phyloP scores from a whole-genome alignment of 2,329 filamentous ascomycete species.

The Colletotrichum eleusines region DNA sequence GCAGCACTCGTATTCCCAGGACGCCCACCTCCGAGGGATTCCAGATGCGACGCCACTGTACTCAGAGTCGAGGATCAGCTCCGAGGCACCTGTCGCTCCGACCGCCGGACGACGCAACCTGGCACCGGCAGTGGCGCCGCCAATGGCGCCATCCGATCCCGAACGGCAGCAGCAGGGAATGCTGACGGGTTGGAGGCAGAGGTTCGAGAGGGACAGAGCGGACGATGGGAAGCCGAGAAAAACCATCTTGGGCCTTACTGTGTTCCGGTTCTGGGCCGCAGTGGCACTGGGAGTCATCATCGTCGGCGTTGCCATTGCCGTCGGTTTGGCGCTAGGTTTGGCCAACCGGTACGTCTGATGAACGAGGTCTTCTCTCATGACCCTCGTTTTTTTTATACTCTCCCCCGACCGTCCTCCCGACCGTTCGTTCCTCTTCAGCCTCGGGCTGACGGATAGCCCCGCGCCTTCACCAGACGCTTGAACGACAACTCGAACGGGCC shows the following conservation, averaged over 20 bases:
- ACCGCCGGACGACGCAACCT: constrained; percentile 17
- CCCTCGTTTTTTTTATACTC: constrained; percentile 13
- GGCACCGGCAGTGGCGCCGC: constrained; percentile 21
- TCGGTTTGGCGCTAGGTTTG: constrained; percentile 38
- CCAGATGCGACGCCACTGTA: constrained; percentile 28
- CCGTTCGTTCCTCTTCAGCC: constrained; percentile 26
- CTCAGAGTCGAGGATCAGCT: constrained; percentile 25
- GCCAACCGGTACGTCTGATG: constrained; percentile 40
- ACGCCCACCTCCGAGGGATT: constrained; percentile 16
- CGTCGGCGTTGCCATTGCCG: constrained; percentile 37
- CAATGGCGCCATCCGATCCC: constrained; percentile 10
- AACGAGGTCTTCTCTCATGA: constrained; percentile 17
- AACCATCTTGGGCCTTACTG: constrained; percentile 37
- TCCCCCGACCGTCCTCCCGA: constrained; percentile 6
- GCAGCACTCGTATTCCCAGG: constrained; percentile 25
- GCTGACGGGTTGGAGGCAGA: constrained; percentile 25
- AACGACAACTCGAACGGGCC: neutral
- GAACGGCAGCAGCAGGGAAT: constrained; percentile 10
- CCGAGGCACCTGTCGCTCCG: constrained; percentile 9
- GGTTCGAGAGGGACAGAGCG: constrained; percentile 26
- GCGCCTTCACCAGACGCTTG: constrained; percentile 10
- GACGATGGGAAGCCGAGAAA: constrained; percentile 22
- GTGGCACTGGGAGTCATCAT: constrained; percentile 36
- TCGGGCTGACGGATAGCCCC: constrained; percentile 37
- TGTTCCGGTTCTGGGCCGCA: constrained; percentile 38